These are phyloP conservation scores for Paraconiothyrium sp. DNA, from an alignment of 2,329 filamentous ascomycete species.

Conservation along the genomic window DNA sequence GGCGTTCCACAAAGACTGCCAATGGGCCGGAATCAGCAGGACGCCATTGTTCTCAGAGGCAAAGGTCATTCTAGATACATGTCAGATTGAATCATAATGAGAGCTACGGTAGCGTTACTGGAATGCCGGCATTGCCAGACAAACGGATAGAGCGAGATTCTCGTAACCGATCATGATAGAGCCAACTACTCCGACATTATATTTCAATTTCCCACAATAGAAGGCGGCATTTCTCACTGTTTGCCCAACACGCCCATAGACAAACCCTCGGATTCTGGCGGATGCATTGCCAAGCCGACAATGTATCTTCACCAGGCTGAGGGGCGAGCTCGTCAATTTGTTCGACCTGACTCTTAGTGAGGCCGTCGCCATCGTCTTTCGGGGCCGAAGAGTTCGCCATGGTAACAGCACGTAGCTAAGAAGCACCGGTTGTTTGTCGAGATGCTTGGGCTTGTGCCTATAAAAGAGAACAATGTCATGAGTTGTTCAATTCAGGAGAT, in stretches of 20 bases:
- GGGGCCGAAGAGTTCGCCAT: too few species aligned
- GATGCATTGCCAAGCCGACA: not conserved
- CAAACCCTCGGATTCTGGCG: not conserved
- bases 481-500: too few species aligned
- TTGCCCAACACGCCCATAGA: not conserved
- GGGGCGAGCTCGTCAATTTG: too few species aligned
- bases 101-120: not conserved
- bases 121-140: slow-evolving; percentile 8
- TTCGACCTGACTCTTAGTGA: too few species aligned
- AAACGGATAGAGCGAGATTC: slow-evolving; percentile 7
- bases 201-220: not conserved
- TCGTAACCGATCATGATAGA: slow-evolving; percentile 7
- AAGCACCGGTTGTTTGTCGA: too few species aligned
- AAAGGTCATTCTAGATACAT: slow-evolving; percentile 1
- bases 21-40: slow-evolving; percentile 47
- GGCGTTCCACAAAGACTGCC: slow-evolving; percentile 52
- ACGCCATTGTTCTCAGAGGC: not conserved
- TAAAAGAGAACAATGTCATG: too few species aligned
- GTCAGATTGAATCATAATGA: not conserved
- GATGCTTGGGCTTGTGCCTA: too few species aligned
- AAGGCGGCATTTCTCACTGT: not conserved
- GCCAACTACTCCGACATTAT: not conserved
- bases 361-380: too few species aligned
- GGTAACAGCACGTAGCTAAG: too few species aligned
- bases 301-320: too few species aligned